A percentile compares a stretch with the other conserved stretches of the same genome.
phyloP scores from a whole-genome alignment of 805 yeast genomes.

The Metschnikowia sp. region DNA sequence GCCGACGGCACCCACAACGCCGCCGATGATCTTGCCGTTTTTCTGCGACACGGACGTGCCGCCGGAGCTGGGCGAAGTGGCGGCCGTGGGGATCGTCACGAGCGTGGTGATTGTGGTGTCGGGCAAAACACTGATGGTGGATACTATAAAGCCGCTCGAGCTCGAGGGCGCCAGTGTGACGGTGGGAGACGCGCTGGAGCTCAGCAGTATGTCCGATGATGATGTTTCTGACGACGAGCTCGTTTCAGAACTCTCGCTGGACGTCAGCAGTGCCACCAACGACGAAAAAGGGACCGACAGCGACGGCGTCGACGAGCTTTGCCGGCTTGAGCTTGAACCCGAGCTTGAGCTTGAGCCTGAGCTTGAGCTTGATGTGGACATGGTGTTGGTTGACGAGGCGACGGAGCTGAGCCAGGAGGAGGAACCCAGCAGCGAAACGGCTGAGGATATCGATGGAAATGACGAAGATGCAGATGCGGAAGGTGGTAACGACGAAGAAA shows the following conservation, averaged over 20 bases:
- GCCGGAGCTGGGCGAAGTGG: slow-evolving; percentile 10
- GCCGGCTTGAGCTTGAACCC: not conserved
- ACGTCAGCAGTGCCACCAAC: slow-evolving; percentile 1
- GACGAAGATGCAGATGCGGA: slow-evolving; percentile 1
- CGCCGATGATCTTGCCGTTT: slow-evolving; percentile 38
- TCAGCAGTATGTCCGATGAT: not conserved
- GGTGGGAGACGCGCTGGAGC: not conserved
- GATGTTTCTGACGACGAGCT: not conserved
- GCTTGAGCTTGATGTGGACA: not conserved
- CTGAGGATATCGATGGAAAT: slow-evolving; percentile 1
- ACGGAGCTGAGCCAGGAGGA: not conserved
- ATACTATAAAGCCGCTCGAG: slow-evolving; percentile 10
- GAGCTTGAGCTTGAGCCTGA: not conserved
- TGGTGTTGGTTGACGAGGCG: not conserved
- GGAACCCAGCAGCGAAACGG: not conserved
- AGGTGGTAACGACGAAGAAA: slow-evolving; percentile 1
- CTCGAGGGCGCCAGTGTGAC: slow-evolving; percentile 8
- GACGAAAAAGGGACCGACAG: not conserved
- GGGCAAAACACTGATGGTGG: slow-evolving; percentile 21
- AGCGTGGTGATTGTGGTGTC: slow-evolving; percentile 42
- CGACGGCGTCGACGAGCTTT: not conserved
- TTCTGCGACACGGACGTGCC: slow-evolving; percentile 9
- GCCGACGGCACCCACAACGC: slow-evolving; percentile 46
- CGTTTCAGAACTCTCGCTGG: not conserved
- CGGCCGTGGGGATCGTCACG: slow-evolving; percentile 36